Evolutionary conservation across 1,284 basidiomycete genomes (phyloP), one percentile per base, ranked within the genome.

Genomic region (Cystobasidium pallidum): DNA sequence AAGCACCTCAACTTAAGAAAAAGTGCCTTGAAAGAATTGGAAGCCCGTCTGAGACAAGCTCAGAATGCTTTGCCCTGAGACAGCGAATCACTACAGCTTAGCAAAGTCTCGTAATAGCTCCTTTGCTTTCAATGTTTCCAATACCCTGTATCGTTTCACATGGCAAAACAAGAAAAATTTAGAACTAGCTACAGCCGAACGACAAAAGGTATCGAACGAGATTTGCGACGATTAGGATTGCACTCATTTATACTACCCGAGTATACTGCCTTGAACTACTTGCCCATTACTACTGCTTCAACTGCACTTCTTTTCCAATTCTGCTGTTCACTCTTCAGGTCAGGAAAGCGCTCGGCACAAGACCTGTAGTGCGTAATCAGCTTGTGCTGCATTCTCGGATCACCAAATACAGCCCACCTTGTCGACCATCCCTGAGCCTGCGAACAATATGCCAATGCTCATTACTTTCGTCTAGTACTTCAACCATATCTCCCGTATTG

Each of bases 361-460:
- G 61, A 17, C 68, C 62, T 64, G 15, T 32, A 15, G 26, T n/a
- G 3, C 10, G 10, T 10, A 41, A 36, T 49, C 41, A 51, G 43
- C 45, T 32, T 30, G 19, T 24, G n/a, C 10, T 61, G 39, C n/a
- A 30, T 4, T 8, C 7, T 19, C 21, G 30, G 17, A 24, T 3
- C 3, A 24, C 2, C 24, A 3, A 59, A 24, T 2, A 11, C n/a
- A 17, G 32, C 62, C 51, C 43, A 64, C 62, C 68, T 43, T 71
- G 68, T 41, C 61, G 45, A 36, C 68, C 68, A 34, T 71, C 68
- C 13, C 68, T 36, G 24, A 71, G n/a, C 19, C 68, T 43, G 13
- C 68, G 59, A n/a, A 71, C 68, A 21, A 71, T 71, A 32, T 71
- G 68, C 68, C 68, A 71, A 47, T 71, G 45, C 59, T 71, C 68